Base-by-base conservation (phyloP, 306 rosid genomes). In the Acacia crassicarpa region DNA sequence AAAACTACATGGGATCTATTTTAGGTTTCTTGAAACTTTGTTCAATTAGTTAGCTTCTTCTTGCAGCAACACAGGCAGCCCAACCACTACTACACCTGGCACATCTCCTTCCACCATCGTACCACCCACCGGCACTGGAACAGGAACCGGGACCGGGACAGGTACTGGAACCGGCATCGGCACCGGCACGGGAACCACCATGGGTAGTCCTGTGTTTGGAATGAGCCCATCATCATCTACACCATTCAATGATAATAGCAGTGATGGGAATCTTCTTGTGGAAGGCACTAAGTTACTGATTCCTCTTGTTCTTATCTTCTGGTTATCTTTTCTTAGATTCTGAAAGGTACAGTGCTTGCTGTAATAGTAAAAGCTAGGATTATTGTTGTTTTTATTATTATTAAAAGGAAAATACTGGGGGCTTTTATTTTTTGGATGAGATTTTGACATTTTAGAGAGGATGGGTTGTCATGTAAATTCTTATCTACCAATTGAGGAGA, bases 191-290 rank as follows among this genome's bases (percentile, higher is more conserved):
- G 63, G 65, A 58, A 58, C 65, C 27, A 32, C 56, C 53, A 77
- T 78, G 12, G 91, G 95, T 0, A 71, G 66, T 56, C 82, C 94
- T 53, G 81, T 88, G 76, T 88, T 89, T 63, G 93, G 98, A 46
- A 80, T 92, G 1, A 90, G 96, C 84, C 98, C 98, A 19, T 16
- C 92, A 4, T 13, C 92, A 4, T 87, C 90, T n/a, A 86, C 89
- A 58, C 80, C 87, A 53, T 33, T 84, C 79, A 71, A 8, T 45
- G 87, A 86, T 22, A n/a, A 1, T 20, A 22, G 20, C 0, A 75
- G 43, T 23, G 85, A 41, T 33, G 91, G 71, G 40, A 68, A 65
- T 67, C 80, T 80, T 76, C 84, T 87, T 68, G 20, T 61, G 22
- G 74, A 44, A 72, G 69, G 63, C 82, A 80, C 76, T 3, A 59